These are phyloP conservation scores for Trichosporon coremiiforme DNA, from an alignment of 1,284 basidiomycete species.

Conservation along the genomic window DNA sequence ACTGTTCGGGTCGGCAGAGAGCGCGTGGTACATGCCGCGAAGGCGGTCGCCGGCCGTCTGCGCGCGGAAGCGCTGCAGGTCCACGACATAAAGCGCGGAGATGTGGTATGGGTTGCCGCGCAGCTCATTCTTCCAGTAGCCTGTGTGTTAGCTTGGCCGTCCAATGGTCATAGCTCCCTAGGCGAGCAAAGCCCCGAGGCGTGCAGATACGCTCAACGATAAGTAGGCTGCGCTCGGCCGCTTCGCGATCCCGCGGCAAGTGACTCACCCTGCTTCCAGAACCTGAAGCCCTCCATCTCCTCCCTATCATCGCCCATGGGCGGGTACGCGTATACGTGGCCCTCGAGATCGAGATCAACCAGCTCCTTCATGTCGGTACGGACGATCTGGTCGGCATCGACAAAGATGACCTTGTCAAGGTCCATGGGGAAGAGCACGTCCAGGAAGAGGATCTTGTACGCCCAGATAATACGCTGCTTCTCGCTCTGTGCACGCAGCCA, in stretches of 20 bases:
- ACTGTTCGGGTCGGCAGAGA: constrained; percentile 91
- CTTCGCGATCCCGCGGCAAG: neutral
- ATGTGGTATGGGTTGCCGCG: constrained; percentile 85
- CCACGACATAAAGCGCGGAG: constrained; percentile 86
- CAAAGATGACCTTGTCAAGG: constrained; percentile 96
- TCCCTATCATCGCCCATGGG: constrained; percentile 94
- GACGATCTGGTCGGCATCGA: constrained; percentile 96
- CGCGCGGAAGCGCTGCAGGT: constrained; percentile 91
- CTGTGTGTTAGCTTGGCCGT: constrained; percentile 25
- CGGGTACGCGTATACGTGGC: constrained; percentile 89
- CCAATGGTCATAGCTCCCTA: no score
- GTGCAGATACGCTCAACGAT: no score
- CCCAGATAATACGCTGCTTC: constrained; percentile 98
- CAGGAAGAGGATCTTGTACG: constrained; percentile 99
- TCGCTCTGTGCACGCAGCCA: constrained; percentile 96
- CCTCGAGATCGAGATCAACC: constrained; percentile 84
- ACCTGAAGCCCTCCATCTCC: constrained; percentile 96
- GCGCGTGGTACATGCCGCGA: constrained; percentile 84
- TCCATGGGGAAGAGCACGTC: constrained; percentile 98
- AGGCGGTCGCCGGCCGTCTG: constrained; percentile 70
- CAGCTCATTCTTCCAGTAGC: constrained; percentile 87
- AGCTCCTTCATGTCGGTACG: constrained; percentile 92
- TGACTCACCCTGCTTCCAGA: constrained; percentile 82
- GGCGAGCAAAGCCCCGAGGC: no score
- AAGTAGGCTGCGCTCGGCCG: neutral